phyloP scores from a whole-genome alignment of 805 yeast genomes.

The Suhomyces xylopsoci region DNA sequence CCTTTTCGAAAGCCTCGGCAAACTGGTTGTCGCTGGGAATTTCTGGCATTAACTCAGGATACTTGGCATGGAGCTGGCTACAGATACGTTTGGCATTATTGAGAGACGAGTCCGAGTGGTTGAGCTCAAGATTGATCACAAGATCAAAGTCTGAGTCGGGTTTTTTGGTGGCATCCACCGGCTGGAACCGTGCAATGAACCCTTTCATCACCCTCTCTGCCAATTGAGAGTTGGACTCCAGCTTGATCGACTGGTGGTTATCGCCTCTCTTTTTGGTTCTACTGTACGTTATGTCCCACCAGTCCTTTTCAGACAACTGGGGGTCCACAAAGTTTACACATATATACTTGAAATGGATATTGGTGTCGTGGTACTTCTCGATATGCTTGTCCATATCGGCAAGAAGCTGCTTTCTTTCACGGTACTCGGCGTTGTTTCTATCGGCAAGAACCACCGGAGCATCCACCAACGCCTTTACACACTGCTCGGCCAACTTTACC shows the following conservation, averaged over 20 bases:
- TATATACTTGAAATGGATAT: constrained; percentile 49
- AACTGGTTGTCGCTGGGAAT: constrained; percentile 33
- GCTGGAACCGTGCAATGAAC: constrained; percentile 68
- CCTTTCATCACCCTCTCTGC: constrained; percentile 68
- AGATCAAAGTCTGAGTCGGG: constrained; percentile 72
- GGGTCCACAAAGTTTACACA: constrained; percentile 61
- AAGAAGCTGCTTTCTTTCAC: constrained; percentile 69
- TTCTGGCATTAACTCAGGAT: constrained; percentile 38
- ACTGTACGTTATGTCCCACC: constrained; percentile 52
- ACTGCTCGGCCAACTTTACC: constrained; percentile 45
- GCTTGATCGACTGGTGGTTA: constrained; percentile 80
- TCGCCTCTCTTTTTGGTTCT: constrained; percentile 75
- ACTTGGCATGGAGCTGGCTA: constrained; percentile 31
- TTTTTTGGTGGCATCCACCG: constrained; percentile 37
- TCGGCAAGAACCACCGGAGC: constrained; percentile 65
- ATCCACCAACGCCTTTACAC: constrained; percentile 33
- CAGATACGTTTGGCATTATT: constrained; percentile 10
- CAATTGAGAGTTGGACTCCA: constrained; percentile 43
- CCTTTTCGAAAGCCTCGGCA: constrained; percentile 47
- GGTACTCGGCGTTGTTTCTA: constrained; percentile 71
- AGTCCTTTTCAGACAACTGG: constrained; percentile 21
- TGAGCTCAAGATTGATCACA: constrained; percentile 55
- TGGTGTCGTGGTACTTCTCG: constrained; percentile 38
- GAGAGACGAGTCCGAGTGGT: constrained; percentile 15
- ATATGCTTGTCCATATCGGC: constrained; percentile 46